These are phyloP conservation scores for Amylostereum areolatum DNA, from an alignment of 1,284 basidiomycete genomes.

Conservation along the genomic window DNA sequence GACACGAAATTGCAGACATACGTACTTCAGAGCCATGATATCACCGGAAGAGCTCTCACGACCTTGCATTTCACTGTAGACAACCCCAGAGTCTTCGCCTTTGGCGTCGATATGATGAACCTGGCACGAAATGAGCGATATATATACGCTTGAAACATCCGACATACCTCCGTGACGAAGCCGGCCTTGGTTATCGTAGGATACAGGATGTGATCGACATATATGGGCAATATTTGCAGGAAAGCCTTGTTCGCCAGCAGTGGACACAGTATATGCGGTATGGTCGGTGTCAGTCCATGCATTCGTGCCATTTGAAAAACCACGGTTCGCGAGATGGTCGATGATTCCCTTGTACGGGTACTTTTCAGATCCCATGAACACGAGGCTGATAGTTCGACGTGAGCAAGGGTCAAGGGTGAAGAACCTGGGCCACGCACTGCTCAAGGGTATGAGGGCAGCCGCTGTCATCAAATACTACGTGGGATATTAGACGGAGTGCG, in stretches of 20 bases:
- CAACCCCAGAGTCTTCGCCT: conserved; percentile 93
- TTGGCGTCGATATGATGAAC: conserved; percentile 90
- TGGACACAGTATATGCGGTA: conserved; percentile 96
- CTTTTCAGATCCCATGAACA: conserved; percentile 92
- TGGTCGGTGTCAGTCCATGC: conserved; percentile 85
- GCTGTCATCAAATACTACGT: conserved; percentile 82
- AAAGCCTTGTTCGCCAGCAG: conserved; percentile 94
- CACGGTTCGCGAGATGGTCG: conserved; percentile 95
- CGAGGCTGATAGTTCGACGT: conserved; percentile 43
- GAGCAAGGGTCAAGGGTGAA: neutral
- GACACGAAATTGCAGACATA: conserved; percentile 7
- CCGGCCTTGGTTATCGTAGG: conserved; percentile 91
- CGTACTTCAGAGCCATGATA: conserved; percentile 81
- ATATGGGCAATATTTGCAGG: conserved; percentile 90
- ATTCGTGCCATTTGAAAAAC: conserved; percentile 91
- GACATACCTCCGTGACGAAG: conserved; percentile 81
- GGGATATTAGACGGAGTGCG: neutral
- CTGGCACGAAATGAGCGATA: conserved; percentile 29
- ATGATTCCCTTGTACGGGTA: conserved; percentile 98
- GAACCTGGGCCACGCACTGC: conserved; percentile 50
- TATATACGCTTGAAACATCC: conserved; percentile 1
- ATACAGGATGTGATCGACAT: conserved; percentile 95
- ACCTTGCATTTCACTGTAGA: conserved; percentile 98
- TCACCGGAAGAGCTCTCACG: conserved; percentile 90
- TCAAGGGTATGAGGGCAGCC: conserved; percentile 94